Base-by-base conservation (phyloP, 2,329 filamentous ascomycete species). In the Rugonectria rugulosa region DNA sequence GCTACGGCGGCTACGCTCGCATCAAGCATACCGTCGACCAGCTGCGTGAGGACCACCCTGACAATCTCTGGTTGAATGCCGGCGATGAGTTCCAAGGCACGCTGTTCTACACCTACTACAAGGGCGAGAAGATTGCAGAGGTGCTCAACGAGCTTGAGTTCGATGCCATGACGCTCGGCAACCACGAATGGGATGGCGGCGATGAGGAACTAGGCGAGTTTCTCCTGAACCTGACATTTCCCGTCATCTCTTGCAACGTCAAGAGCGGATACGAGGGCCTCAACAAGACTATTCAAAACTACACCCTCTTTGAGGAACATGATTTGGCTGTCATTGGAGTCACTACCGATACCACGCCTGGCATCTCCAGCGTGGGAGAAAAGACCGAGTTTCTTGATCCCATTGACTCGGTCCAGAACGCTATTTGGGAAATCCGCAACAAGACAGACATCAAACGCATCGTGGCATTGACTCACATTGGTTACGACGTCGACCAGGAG, bases 71-170 rank as follows among this genome's bases (percentile, higher is more conserved):
- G 73, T 74, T 89, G 40, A 87, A 89, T 52, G 83, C 82, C 2
- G 87, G 87, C n/a, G 87, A 89, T 62, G 87, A 89, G 68, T 89
- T 89, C 68, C 84, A 88, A 63, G 86, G 87, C 49, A 89, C 87
- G 1, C 76, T 88, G 7, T 89, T 88, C 75, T 89, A 87, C 73
- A 81, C 80, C 4, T 88, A 82, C 70, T 89, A 89, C 65, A 81
- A 82, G 14, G 84, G 85, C 20, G 84, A 88, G 74, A 89, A 89
- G 78, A 89, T 89, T 59, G 84, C 85, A 43, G 81, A 87, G 64
- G 86, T 83, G 0, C 72, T 89, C 57, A 89, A 89, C 59, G 79
- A 86, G 67, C 74, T 89, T 44, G 80, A 81, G n/a, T 88, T 89
- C 61, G 83, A 88, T 57, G 84, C 82, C 63, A 88, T 89, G 86